Base-by-base conservation (phyloP, 2,329 filamentous ascomycete genomes). In the Penicillium occitanis region DNA sequence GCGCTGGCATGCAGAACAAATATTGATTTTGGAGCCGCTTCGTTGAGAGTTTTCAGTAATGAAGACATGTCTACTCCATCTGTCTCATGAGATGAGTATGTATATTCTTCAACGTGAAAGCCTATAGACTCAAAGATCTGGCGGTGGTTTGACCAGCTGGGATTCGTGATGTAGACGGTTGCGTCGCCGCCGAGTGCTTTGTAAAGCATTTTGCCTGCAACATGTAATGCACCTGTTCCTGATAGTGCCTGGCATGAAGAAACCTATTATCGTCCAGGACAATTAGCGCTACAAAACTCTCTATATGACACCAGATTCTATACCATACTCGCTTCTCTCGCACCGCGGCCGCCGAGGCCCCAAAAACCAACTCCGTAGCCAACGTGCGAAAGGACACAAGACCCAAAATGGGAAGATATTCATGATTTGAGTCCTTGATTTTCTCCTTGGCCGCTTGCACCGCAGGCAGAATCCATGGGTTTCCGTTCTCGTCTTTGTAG, bases 101-200 rank as follows among this genome's bases (percentile, higher is more conserved):
- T 61, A 59, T 73, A 74, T 0, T 68, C 65, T 71, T 89, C 88
- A 73, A 91, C 87, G 30, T 87, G 82, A 33, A 97, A 84, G 69
- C 86, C 85, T 71, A 97, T 91, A 73, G 97, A 97, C 79, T 84
- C 86, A 82, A 97, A 96, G 82, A 98, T 96, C 80, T 97, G 93
- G 81, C 93, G 89, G 86, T 99, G 94, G 83, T 99, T 98, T 69
- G 91, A 92, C 94, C 95, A 99, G 65, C 94, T 98, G 50, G 95
- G 94, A 77, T 90, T 90, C 71, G 93, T 96, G 77, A 97, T 85
- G 84, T 96, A 97, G 78, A 96, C 87, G 3, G 74, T 71, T 0
- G 72, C 72, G 67, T 94, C 98, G 71, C 95, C 94, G 60, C 94
- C 97, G 80, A 98, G 93, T 74, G 93, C 95, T 82, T 98, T 94